Evolutionary conservation across 768 basidiomycete genomes (phyloP).

Genomic region (Russula emetica): DNA sequence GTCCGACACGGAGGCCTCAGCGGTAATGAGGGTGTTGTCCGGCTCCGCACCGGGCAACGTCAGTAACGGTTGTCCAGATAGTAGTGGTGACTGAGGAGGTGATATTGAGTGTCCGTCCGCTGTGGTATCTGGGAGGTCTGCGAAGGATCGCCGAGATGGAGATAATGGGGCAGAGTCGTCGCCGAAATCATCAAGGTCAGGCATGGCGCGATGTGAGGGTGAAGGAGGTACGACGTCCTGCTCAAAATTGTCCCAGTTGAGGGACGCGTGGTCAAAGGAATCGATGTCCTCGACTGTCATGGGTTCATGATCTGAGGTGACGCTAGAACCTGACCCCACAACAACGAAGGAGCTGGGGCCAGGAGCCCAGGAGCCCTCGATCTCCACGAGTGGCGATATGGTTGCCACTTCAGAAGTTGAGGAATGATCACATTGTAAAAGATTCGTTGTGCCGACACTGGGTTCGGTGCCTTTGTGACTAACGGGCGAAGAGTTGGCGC

Average conservation of each 20-base stretch:
- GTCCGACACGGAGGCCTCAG: conserved; percentile 19
- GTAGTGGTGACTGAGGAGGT: conserved; percentile 5
- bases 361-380: not conserved
- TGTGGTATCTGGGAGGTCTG: conserved; percentile 19
- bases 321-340: not conserved
- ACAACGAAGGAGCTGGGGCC: not conserved
- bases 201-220: not conserved
- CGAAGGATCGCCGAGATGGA: conserved; percentile 21
- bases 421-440: not conserved
- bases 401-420: not conserved
- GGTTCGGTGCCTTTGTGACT: not conserved
- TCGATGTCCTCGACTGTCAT: not conserved
- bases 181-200: conserved; percentile 1
- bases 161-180: conserved; percentile 10
- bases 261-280: not conserved
- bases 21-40: conserved; percentile 35
- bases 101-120: not conserved
- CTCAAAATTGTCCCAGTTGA: no score
- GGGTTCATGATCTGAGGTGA: not conserved
- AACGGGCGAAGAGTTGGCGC: not conserved
- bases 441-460: not conserved
- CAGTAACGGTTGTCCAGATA: conserved; percentile 30
- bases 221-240: no score
- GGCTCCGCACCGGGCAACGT: conserved; percentile 44
- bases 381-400: not conserved